A percentile compares a stretch with the other conserved stretches of the same genome.
phyloP scores from a whole-genome alignment of 768 basidiomycete species.

The Tulasnella sp. region DNA sequence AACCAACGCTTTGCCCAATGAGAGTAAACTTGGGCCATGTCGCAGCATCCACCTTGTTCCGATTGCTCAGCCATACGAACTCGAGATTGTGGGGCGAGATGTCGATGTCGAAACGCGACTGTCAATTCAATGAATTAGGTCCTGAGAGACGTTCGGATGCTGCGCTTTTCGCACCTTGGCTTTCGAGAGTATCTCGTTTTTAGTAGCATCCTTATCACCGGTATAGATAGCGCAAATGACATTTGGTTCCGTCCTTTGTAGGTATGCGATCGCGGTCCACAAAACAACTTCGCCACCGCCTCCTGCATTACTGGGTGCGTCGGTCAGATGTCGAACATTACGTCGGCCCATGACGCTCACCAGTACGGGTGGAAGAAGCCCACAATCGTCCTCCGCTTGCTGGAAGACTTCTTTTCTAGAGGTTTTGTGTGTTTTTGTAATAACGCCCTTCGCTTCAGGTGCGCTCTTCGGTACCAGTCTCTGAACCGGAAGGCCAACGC shows the following conservation, averaged over 20 bases:
- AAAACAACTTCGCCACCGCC: conserved; percentile 95
- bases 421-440: background rate
- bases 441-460: background rate
- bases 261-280: conserved; percentile 75
- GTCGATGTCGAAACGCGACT: conserved; percentile 74
- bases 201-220: conserved; percentile 72
- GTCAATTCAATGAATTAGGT: background rate
- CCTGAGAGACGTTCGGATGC: background rate
- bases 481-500: background rate
- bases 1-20: conserved; percentile 82
- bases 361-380: conserved; percentile 97
- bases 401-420: background rate
- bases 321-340: conserved; percentile 5
- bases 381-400: conserved; percentile 32
- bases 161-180: conserved; percentile 46
- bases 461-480: background rate
- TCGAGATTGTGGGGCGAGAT: conserved; percentile 54
- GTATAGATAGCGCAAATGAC: conserved; percentile 75
- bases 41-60: conserved; percentile 64
- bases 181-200: conserved; percentile 68
- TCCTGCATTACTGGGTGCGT: conserved; percentile 66
- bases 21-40: conserved; percentile 89
- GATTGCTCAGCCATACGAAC: conserved; percentile 68
- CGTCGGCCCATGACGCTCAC: conserved; percentile 32
- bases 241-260: conserved; percentile 56